phyloP scores from a whole-genome alignment of 2,329 filamentous ascomycete genomes.

The Lachnellula suecica region DNA sequence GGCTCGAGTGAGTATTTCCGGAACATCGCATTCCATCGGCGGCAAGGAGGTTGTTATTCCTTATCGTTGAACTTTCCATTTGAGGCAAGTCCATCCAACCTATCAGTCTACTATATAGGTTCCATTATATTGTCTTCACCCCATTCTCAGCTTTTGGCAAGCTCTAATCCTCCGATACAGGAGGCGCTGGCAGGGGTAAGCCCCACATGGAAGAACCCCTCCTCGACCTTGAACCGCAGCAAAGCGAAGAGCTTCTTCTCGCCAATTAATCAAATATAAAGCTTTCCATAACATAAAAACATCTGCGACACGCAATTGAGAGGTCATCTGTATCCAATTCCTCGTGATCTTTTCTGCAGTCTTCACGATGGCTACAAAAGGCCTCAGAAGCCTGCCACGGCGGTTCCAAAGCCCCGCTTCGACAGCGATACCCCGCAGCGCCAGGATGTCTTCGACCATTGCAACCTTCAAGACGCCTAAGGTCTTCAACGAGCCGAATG shows the following conservation, averaged over 20 bases:
- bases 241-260: constrained; percentile 2
- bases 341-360: not conserved
- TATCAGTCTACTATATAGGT: not conserved
- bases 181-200: not conserved
- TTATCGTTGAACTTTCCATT: not conserved
- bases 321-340: not conserved
- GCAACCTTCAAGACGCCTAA: constrained; percentile 86
- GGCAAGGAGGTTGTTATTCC: not conserved
- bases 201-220: not conserved
- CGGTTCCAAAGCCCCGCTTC: constrained; percentile 17
- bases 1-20: too few species aligned
- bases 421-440: constrained; percentile 25
- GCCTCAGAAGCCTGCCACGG: constrained; percentile 22
- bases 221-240: not conserved
- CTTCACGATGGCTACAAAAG: constrained; percentile 23
- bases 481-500: constrained; percentile 93
- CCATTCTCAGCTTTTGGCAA: not conserved
- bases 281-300: not conserved
- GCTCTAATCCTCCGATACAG: constrained; percentile 1
- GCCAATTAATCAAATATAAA: not conserved
- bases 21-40: not conserved
- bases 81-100: not conserved
- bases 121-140: not conserved
- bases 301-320: not conserved
- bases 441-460: constrained; percentile 41